These are phyloP conservation scores for Eragrostis curvula DNA, from an alignment of 176 grass and related monocot species.

Conservation along the genomic window DNA sequence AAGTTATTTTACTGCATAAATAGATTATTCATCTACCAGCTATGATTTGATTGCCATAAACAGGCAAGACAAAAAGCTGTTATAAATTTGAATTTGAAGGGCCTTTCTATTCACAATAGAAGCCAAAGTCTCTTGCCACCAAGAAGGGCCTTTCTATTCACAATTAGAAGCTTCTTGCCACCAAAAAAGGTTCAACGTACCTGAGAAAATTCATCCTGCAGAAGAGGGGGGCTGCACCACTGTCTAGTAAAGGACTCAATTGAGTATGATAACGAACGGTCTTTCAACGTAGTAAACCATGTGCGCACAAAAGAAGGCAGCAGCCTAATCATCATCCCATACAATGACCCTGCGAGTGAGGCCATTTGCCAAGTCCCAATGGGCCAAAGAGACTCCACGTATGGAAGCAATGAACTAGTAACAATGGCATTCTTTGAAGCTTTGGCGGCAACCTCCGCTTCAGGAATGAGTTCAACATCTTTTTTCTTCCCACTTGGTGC, in stretches of 20 bases:
- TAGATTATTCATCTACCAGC: neutral
- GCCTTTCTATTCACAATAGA: neutral
- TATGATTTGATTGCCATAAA: neutral
- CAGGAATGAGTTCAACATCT: constrained; percentile 67
- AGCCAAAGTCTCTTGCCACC: neutral
- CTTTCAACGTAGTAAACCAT: constrained; percentile 85
- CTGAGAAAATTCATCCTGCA: constrained; percentile 88
- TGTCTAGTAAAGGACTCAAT: constrained; percentile 79
- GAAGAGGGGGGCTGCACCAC: constrained; percentile 93
- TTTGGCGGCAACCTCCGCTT: constrained; percentile 75
- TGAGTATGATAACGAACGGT: constrained; percentile 23
- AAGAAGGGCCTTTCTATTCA: neutral
- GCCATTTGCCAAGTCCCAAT: constrained; percentile 68
- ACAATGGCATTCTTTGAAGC: constrained; percentile 69
- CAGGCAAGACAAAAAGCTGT: neutral
- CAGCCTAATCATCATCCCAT: constrained; percentile 91
- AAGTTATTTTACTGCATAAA: neutral
- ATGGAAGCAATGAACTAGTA: constrained; percentile 65
- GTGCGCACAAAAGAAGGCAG: constrained; percentile 86
- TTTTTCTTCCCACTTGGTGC: constrained; percentile 66
- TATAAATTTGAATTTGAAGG: constrained; percentile 8
- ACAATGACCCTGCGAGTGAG: constrained; percentile 79
- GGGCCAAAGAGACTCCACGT: constrained; percentile 80
- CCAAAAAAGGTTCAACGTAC: constrained; percentile 40
- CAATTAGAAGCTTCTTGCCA: neutral